Evolutionary conservation across 2,329 filamentous ascomycete genomes (phyloP), one percentile per base, ranked within the genome.

Genomic region (Nemania sp.): DNA sequence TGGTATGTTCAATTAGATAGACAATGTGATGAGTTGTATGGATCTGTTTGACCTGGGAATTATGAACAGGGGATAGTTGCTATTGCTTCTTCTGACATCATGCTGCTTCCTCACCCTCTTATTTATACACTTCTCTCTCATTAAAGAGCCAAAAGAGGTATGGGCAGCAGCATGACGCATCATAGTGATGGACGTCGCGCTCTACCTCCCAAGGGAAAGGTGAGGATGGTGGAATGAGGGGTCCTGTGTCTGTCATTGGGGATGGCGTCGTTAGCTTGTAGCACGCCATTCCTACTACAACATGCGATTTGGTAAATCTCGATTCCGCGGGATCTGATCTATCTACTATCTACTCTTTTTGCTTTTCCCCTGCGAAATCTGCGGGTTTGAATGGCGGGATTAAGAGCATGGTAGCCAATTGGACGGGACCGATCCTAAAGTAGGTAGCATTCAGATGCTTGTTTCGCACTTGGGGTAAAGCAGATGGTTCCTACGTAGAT

Each of bases 231-330:
- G 59, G 47, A 59, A 58, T 65, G 65, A 66, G 65, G 68, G 68
- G 68, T 67, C 35, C 56, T 41, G 18, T 35, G 52, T 56, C 49
- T 63, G 35, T 64, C 58, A 70, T 70, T 68, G 68, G 65, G 68
- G 65, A 66, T 69, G 38, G 41, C 59, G 20, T 41, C 41, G 22
- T 43, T 66, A 68, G 61, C 62, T 68, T 53, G 29, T 32, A 70
- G 68, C 68, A 70, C 68, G 68, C 49, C 68, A 70, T 67, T n/a
- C 53, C 47, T 41, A 47, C 64, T 61, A 45, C 64, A 32, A 60
- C 60, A 58, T 15, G 59, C 63, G 63, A 64, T 69, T 60, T 53
- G 27, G 38, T 20, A 45, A 45, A 58, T 57, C 38, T 66, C 53
- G 18, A 56, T 32, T 29, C 43, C 7, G 56, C 41, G 26, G 22